Percentiles rank a stretch among this genome's conserved stretches.
phyloP scores from a whole-genome alignment of 768 basidiomycete species.

The Psilocybe cyanescens region DNA sequence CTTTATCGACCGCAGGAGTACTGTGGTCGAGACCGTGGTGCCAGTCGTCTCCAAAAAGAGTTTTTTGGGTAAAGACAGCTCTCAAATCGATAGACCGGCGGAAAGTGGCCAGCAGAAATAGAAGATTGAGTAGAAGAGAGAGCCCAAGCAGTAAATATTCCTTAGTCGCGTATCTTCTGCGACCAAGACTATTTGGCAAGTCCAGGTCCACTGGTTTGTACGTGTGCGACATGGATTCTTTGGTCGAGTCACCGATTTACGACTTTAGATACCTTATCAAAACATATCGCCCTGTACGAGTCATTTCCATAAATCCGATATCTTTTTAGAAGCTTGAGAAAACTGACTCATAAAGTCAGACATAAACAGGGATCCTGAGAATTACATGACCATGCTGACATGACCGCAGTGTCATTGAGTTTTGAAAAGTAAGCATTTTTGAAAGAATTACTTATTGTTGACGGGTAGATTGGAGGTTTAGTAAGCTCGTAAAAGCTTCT shows the following conservation, averaged over 20 bases:
- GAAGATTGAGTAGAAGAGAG: constrained; percentile 20
- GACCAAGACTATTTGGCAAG: neutral
- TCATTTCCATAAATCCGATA: neutral
- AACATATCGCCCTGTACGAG: neutral
- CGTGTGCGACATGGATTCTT: constrained; percentile 1
- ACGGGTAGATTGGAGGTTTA: too few species aligned
- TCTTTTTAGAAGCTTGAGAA: neutral
- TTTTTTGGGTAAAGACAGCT: constrained; percentile 11
- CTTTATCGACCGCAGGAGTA: neutral
- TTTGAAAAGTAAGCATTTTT: too few species aligned
- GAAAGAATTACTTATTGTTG: too few species aligned
- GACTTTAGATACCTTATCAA: neutral
- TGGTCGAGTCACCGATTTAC: neutral
- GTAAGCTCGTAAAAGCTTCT: too few species aligned
- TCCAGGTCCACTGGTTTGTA: constrained; percentile 7
- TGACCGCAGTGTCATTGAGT: too few species aligned
- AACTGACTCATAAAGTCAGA: neutral
- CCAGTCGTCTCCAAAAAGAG: constrained; percentile 16
- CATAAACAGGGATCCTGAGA: too few species aligned
- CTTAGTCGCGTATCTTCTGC: neutral
- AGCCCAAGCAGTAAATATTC: constrained; percentile 9
- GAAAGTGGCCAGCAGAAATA: constrained; percentile 14
- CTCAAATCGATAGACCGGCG: constrained; percentile 8
- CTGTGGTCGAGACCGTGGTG: neutral
- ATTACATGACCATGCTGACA: too few species aligned